Conservation (phyloP, 176 grass and related monocot species). For the Carex pumila region DNA sequence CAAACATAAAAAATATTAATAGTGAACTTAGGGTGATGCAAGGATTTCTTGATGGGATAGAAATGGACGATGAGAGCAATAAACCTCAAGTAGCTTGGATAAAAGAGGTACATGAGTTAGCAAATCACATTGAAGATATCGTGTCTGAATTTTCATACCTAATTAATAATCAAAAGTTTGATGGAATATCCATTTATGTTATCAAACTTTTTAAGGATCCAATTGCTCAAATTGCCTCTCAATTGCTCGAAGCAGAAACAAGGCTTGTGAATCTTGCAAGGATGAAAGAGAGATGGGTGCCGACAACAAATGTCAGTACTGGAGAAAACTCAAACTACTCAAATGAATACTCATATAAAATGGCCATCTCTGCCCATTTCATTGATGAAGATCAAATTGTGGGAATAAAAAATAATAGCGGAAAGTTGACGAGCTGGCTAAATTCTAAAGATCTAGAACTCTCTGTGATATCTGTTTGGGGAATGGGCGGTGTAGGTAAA, state of each 20-base stretch:
- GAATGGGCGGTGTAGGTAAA: conserved; percentile 53
- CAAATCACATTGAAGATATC: conserved; percentile 31
- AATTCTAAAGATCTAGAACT: neutral
- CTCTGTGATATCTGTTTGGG: conserved; percentile 29
- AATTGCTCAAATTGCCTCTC: too few relatives aligned
- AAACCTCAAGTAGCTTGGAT: conserved; percentile 9
- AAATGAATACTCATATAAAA: too few relatives aligned
- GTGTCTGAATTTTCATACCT: conserved; percentile 27
- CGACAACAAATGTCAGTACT: too few relatives aligned
- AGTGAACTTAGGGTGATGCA: conserved; percentile 30
- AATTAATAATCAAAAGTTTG: neutral
- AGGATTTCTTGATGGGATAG: conserved; percentile 4
- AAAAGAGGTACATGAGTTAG: conserved; percentile 5
- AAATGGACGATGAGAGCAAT: neutral
- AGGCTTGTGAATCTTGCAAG: neutral
- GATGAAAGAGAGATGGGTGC: neutral
- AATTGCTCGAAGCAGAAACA: neutral
- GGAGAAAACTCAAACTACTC: too few relatives aligned
- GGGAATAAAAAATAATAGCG: neutral
- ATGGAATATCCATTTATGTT: neutral
- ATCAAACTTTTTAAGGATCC: neutral
- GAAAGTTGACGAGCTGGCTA: neutral
- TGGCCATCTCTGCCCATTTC: neutral
- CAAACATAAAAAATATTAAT: conserved; percentile 8
- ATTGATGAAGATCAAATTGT: conserved; percentile 31